Conservation (phyloP, 495 filamentous ascomycete genomes). For the Neurospora sp. region DNA sequence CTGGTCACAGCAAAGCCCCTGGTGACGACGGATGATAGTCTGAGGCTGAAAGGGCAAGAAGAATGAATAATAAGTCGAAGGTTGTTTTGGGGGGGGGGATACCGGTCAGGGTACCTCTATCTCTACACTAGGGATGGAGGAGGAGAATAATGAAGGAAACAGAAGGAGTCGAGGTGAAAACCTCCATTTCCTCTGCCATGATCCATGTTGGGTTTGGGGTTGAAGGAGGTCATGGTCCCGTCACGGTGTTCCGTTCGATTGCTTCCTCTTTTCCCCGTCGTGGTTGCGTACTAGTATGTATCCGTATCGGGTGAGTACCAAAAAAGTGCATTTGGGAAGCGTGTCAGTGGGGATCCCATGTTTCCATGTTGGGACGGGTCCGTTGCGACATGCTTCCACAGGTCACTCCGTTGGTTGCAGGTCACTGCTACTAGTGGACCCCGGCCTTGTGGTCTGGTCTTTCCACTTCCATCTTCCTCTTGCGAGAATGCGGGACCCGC, state of each 20-base stretch:
- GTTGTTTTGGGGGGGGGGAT: background rate
- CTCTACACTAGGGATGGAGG: background rate
- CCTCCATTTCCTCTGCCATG: background rate
- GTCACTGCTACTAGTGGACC: background rate
- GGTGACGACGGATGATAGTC: background rate
- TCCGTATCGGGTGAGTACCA: background rate
- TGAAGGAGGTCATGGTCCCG: background rate
- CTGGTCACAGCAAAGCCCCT: background rate
- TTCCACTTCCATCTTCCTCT: background rate
- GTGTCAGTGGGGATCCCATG: background rate
- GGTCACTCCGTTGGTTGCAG: background rate
- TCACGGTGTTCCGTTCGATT: conserved; percentile 1
- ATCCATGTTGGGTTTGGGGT: background rate
- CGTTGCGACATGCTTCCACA: background rate
- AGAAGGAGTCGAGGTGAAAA: background rate
- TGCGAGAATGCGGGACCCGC: background rate
- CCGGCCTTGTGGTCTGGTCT: background rate
- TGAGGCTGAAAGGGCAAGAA: background rate
- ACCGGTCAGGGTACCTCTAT: background rate
- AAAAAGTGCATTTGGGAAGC: background rate
- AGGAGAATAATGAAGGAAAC: background rate
- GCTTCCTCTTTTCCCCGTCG: background rate
- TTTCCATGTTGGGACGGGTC: background rate
- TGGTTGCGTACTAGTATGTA: background rate
- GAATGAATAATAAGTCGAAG: background rate